Evolutionary conservation across 495 filamentous ascomycete genomes (phyloP), one percentile per base, ranked within the genome.

Genomic region (Aspergillus cristatus): DNA sequence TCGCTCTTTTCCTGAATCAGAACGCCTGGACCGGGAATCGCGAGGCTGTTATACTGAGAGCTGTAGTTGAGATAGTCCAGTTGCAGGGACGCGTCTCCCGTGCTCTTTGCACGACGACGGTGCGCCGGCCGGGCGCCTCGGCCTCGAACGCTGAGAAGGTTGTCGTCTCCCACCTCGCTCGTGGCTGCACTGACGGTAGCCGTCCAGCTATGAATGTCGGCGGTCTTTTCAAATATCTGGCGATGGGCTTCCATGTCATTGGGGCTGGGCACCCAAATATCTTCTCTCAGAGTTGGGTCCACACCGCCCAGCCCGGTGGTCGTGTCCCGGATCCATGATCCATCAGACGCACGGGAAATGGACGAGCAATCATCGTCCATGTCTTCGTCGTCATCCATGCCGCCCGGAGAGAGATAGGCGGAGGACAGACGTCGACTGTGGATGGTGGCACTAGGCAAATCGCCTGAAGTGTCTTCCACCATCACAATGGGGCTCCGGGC

Each of bases 1-100:
- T 63, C 66, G 30, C 64, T 67, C n/a, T 52, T 55, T 36, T 71
- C 71, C 38, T 68, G 51, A 10, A 73, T 42, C 14, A 72, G 46
- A 17, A 65, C 38, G 5, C 67, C 67, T 8, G 70, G 71, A 0
- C 70, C 70, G 7, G 63, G 68, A n/a, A 67, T 56, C 12, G 53
- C 32, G 11, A 42, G 42, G 20, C 57, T 50, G 36, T 37, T 40
- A 18, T 43, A 28, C 7, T 32, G 42, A 28, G 29, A 45, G 17
- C 55, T 55, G 14, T 62, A 34, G 28, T 41, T 63, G 42, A 68
- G 66, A 39, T 67, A 66, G 28, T 68, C 67, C 12, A 58, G 55
- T 30, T 68, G 56, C 18, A 63, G 49, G 1, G 60, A 62, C 28
- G 54, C 58, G 18, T 64, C 66, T 15, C 70, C 68, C 13, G 67